Evolutionary conservation across 1,284 basidiomycete genomes (phyloP).

Genomic region (Ganoderma resinaceum): DNA sequence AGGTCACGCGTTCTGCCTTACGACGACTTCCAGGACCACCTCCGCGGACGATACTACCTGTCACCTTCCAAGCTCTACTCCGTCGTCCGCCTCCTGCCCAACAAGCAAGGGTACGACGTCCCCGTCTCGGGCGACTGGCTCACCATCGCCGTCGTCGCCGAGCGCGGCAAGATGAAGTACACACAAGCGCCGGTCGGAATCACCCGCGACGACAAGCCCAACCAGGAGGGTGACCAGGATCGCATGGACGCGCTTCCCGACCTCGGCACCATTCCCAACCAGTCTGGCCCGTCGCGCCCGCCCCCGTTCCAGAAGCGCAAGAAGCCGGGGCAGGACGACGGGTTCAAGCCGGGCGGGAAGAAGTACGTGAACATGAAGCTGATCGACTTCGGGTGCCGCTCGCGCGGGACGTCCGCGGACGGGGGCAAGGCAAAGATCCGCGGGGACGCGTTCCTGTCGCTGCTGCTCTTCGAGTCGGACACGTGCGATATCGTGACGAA

Average conservation of each 20-base stretch:
- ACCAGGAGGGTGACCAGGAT: conserved; percentile 42
- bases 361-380: conserved; percentile 91
- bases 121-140: conserved; percentile 94
- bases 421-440: conserved; percentile 62
- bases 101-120: conserved; percentile 87
- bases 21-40: conserved; percentile 81
- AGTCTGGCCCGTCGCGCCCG: conserved; percentile 28
- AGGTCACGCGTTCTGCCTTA: conserved; percentile 82
- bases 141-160: conserved; percentile 88
- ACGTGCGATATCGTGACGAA: conserved; percentile 58
- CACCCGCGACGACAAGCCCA: conserved; percentile 52
- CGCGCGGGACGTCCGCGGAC: conserved; percentile 54
- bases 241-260: conserved; percentile 33
- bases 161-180: conserved; percentile 77
- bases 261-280: conserved; percentile 29
- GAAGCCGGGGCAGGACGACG: conserved; percentile 42
- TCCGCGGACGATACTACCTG: conserved; percentile 86
- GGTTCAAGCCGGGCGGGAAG: conserved; percentile 60
- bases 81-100: conserved; percentile 75
- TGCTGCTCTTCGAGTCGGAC: conserved; percentile 92
- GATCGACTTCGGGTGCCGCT: conserved; percentile 77
- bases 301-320: conserved; percentile 45
- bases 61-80: conserved; percentile 91
- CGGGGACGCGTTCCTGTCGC: conserved; percentile 85
- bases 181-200: conserved; percentile 69